phyloP scores from a whole-genome alignment of 2,329 filamentous ascomycete species.

The Cytospora schulzeri region DNA sequence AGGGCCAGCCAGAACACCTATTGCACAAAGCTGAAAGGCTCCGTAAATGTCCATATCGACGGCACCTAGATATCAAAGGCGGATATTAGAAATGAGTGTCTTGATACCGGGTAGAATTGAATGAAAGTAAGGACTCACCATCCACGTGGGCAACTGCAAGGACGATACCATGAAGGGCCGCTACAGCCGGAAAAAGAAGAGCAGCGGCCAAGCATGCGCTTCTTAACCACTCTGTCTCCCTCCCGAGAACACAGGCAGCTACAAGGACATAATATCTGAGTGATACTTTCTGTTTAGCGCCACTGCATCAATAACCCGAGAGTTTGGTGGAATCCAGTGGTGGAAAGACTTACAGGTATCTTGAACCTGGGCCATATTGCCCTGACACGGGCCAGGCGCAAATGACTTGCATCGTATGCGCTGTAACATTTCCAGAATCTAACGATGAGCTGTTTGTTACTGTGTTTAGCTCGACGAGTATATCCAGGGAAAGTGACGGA shows the following conservation, averaged over 20 bases:
- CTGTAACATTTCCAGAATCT: not conserved
- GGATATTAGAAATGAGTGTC: not conserved
- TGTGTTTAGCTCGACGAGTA: not conserved
- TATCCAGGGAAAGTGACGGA: not conserved
- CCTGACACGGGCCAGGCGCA: slow-evolving; percentile 60
- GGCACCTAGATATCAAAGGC: slow-evolving; percentile 46
- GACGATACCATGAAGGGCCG: slow-evolving; percentile 64
- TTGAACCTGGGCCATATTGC: slow-evolving; percentile 58
- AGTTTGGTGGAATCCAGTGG: not conserved
- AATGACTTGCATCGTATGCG: slow-evolving; percentile 45
- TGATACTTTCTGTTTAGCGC: not conserved
- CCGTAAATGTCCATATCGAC: slow-evolving; percentile 71
- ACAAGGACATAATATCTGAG: slow-evolving; percentile 65
- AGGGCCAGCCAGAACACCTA: slow-evolving; percentile 66
- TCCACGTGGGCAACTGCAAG: slow-evolving; percentile 61
- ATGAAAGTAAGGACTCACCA: slow-evolving; percentile 49
- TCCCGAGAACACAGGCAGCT: slow-evolving; percentile 63
- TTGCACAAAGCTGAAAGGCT: slow-evolving; percentile 67
- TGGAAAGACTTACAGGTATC: slow-evolving; percentile 48
- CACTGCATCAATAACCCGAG: no score
- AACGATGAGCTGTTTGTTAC: not conserved
- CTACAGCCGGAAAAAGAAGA: slow-evolving; percentile 63
- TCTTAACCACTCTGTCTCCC: slow-evolving; percentile 62
- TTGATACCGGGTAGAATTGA: no score
- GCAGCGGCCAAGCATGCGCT: slow-evolving; percentile 66